Conservation (phyloP, 257 asterid species). For the Nyctanthes arbortristis region DNA sequence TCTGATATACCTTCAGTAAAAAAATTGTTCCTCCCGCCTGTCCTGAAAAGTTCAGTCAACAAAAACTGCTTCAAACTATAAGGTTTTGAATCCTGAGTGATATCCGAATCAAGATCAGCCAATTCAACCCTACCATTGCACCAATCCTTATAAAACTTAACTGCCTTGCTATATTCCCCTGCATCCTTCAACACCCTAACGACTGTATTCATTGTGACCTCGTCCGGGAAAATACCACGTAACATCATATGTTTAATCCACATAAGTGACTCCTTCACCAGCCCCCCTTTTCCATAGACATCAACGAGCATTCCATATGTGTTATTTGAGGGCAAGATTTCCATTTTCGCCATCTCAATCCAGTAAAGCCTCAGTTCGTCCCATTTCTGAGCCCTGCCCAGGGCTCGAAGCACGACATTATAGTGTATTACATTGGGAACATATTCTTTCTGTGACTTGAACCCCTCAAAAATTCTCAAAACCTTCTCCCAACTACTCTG, state of each 20-base stretch:
- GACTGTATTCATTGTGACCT: slow-evolving; percentile 90
- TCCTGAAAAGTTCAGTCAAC: slow-evolving; percentile 78
- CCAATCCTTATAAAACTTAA: slow-evolving; percentile 78
- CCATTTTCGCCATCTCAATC: slow-evolving; percentile 83
- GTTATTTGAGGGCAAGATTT: slow-evolving; percentile 73
- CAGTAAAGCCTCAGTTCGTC: slow-evolving; percentile 94
- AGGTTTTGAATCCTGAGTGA: slow-evolving; percentile 51
- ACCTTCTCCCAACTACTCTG: slow-evolving; percentile 79
- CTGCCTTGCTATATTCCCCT: slow-evolving; percentile 64
- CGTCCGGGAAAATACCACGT: slow-evolving; percentile 85
- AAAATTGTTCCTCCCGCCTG: slow-evolving; percentile 56
- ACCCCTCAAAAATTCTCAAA: slow-evolving; percentile 81
- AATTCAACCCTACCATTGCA: slow-evolving; percentile 65
- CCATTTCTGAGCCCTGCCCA: slow-evolving; percentile 89
- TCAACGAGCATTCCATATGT: slow-evolving; percentile 93
- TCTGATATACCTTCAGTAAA: slow-evolving; percentile 23
- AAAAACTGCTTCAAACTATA: slow-evolving; percentile 75
- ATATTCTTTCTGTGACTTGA: slow-evolving; percentile 75
- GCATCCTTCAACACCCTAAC: slow-evolving; percentile 88
- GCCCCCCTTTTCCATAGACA: slow-evolving; percentile 90
- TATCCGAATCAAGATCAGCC: slow-evolving; percentile 71
- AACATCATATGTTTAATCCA: slow-evolving; percentile 90
- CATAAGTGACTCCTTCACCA: slow-evolving; percentile 81
- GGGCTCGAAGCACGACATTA: slow-evolving; percentile 75
- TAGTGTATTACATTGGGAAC: slow-evolving; percentile 87